Evolutionary conservation across 106 monocot species (phyloP).

Genomic region (Vanilla planifolia): DNA sequence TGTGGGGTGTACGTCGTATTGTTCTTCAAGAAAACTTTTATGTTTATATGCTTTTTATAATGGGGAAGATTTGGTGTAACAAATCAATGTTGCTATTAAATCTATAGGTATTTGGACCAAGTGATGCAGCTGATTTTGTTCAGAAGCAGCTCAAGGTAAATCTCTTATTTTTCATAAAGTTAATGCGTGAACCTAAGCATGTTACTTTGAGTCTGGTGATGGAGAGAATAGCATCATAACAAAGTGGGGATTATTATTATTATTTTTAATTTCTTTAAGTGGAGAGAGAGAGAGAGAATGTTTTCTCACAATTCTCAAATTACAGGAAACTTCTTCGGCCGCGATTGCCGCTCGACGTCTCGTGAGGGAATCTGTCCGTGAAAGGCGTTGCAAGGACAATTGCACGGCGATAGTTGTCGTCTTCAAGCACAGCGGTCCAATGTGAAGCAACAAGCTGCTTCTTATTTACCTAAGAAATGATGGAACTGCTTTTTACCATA

Average conservation of each 20-base stretch:
- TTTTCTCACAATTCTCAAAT: neutral
- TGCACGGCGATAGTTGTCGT: slow-evolving; percentile 78
- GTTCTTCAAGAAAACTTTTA: neutral
- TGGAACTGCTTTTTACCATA: no score
- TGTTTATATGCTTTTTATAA: neutral
- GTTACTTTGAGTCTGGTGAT: no score
- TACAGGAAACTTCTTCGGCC: slow-evolving; percentile 66
- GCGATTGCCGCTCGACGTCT: slow-evolving; percentile 52
- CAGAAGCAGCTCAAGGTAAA: slow-evolving; percentile 75
- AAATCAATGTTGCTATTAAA: slow-evolving; percentile 6
- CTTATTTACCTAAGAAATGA: no score
- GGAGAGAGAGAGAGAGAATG: no score
- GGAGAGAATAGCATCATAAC: no score
- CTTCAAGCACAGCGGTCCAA: slow-evolving; percentile 64
- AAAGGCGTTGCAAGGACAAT: slow-evolving; percentile 84
- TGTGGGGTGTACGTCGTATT: slow-evolving; percentile 65
- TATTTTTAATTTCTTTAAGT: no score
- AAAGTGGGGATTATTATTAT: no score
- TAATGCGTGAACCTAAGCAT: no score
- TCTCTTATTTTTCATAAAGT: neutral
- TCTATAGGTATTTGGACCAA: slow-evolving; percentile 77
- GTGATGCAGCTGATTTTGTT: slow-evolving; percentile 88
- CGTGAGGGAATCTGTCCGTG: slow-evolving; percentile 81
- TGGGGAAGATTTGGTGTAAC: neutral
- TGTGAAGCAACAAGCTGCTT: no score